Evolutionary conservation across 2,329 filamentous ascomycete species (phyloP), one percentile per base, ranked within the genome.

Genomic region (Aspergillus aculeatus): DNA sequence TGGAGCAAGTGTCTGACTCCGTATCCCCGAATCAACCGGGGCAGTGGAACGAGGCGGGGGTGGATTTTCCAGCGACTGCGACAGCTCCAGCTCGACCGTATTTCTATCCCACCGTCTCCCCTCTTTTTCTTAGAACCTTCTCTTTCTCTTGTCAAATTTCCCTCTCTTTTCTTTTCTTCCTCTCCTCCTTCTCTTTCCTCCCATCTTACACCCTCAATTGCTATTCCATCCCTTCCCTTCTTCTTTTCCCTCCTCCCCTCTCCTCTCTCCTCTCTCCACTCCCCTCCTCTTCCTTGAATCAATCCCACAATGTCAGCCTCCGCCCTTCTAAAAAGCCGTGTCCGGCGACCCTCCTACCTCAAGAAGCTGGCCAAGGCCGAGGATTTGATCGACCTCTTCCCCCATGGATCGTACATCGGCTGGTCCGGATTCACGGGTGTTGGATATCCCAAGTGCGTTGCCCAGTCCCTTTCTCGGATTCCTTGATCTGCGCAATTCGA

Each of bases 341-440:
- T 95, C 63, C 82, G 87, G 68, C 85, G 90, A 65, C 88, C 91
- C 23, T 89, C 89, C 47, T 87, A 94, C 77, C 83, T 96, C 58
- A 88, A 87, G 70, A 96, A 94, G 83, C 81, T 96, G 60, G 87
- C 88, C 68, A 87, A 87, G 69, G 86, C 92, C 41, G 86, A 95
- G 75, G 91, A 96, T 74, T 77, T 96, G 64, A 83, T 96, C 61
- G 83, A 89, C 64, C 83, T 90, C 67, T 96, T 96, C 70, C 92
- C 92, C 65, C 86, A 95, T 81, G 88, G 88, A 72, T 79, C 90
- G n/a, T 95, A 95, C 76, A 86, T 96, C 69, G 92, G 92, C 70
- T 96, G 92, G 92, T 92, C 88, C 64, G 92, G 92, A 38, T 96
- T 96, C 78, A 96, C 92, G 12, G 92, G 91, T 69, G 91, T 96